Conservation (phyloP, 164 flowering plant genomes). For the Litsea cubeba region DNA sequence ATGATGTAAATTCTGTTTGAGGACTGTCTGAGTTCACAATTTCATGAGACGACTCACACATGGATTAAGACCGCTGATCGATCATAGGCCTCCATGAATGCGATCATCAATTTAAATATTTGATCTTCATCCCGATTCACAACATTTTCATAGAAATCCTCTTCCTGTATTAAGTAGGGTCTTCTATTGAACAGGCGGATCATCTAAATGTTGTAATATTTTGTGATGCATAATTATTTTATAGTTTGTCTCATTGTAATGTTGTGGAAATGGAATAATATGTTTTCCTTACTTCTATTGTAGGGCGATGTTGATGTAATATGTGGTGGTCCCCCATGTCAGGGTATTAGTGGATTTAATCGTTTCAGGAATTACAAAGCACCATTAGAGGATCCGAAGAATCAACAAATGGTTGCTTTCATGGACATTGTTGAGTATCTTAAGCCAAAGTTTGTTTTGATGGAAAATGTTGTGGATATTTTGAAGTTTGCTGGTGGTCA, state of each 20-base stretch:
- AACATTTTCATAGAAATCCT: no score
- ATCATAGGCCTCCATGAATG: no score
- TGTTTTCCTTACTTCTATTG: background rate
- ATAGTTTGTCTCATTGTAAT: background rate
- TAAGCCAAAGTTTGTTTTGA: slow-evolving; percentile 66
- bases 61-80: no score
- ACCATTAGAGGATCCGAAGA: slow-evolving; percentile 64
- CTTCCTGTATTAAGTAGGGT: no score
- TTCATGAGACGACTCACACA: no score
- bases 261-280: background rate
- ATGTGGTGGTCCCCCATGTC: slow-evolving; percentile 98
- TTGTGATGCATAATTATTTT: background rate
- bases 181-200: no score
- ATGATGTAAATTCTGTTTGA: no score
- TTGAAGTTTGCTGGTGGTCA: slow-evolving; percentile 52
- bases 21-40: no score
- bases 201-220: background rate
- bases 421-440: slow-evolving; percentile 71
- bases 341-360: slow-evolving; percentile 88
- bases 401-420: slow-evolving; percentile 59
- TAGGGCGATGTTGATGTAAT: slow-evolving; percentile 82
- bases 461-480: slow-evolving; percentile 90
- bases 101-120: no score
- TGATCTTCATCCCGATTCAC: no score
- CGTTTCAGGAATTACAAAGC: slow-evolving; percentile 50